Base-by-base conservation (phyloP, 495 filamentous ascomycete genomes). In the Staphylotrichum tortipilum region DNA sequence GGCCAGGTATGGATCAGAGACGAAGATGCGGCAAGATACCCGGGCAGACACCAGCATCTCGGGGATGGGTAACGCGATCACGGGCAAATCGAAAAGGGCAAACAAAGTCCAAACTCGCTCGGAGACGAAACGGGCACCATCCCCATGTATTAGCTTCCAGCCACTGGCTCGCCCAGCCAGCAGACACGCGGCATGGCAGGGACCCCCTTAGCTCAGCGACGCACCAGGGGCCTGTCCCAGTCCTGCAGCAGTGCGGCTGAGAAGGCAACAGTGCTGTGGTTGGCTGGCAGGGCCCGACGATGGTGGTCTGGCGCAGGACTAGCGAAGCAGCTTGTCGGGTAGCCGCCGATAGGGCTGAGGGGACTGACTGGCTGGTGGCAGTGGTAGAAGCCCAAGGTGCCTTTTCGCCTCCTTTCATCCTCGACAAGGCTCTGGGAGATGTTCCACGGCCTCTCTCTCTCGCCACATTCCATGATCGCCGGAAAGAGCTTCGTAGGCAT, bases 311-410 rank as follows among this genome's bases (percentile, higher is more conserved):
- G 15, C 34, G 24, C 34, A 39, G 24, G 7, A 12, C n/a, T 14
- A 14, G n/a, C 3, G 34, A 38, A 14, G 23, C 45, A 28, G 21
- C 15, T 22, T 22, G 39, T 31, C 23, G 40, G 19, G 42, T 47
- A 49, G 42, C 45, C 47, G 47, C 47, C 52, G 40, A 36, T 47
- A 55, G 47, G 52, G 52, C 52, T 55, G 47, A 50, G 22, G n/a
- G n/a, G n/a, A n/a, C n/a, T n/a, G n/a, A n/a, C 26, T 28, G 26
- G 26, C 26, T 28, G 26, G 26, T n/a, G n/a, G n/a, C n/a, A n/a
- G n/a, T n/a, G n/a, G n/a, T n/a, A n/a, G n/a, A n/a, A n/a, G n/a
- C n/a, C n/a, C n/a, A n/a, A n/a, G n/a, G n/a, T n/a, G n/a, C n/a
- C n/a, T n/a, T n/a, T n/a, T n/a, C n/a, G n/a, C n/a, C n/a, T n/a